A percentile compares a stretch with the other conserved stretches of the same genome.
phyloP scores from a whole-genome alignment of 2,329 filamentous ascomycete species.

The Botrytis tulipae region DNA sequence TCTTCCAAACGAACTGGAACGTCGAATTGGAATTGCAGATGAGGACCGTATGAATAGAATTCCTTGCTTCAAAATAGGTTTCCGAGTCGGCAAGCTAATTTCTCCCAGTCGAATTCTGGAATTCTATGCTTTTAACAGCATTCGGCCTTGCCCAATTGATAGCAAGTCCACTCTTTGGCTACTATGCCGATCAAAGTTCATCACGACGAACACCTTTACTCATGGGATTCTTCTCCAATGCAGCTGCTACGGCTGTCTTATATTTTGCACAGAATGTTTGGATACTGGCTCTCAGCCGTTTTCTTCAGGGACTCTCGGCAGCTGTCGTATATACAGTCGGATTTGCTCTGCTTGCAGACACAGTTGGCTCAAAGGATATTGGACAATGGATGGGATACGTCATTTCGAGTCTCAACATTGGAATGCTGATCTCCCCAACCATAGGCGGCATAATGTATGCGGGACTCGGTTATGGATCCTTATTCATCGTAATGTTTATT shows the following conservation, averaged over 20 bases:
- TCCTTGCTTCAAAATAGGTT: neutral
- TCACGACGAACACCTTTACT: conserved; percentile 63
- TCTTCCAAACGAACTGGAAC: conserved; percentile 62
- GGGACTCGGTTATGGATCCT: conserved; percentile 54
- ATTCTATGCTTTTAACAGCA: conserved; percentile 65
- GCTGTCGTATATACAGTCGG: conserved; percentile 73
- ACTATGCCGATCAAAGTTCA: conserved; percentile 54
- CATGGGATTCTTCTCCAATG: conserved; percentile 49
- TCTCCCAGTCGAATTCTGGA: conserved; percentile 62
- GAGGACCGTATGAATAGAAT: conserved; percentile 32
- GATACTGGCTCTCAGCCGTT: conserved; percentile 17
- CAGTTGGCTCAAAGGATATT: conserved; percentile 57
- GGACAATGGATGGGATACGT: conserved; percentile 62
- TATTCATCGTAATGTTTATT: conserved; percentile 56
- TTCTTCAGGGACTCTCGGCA: conserved; percentile 46
- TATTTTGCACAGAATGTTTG: conserved; percentile 45
- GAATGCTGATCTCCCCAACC: conserved; percentile 51
- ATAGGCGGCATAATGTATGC: conserved; percentile 27
- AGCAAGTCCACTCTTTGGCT: conserved; percentile 40
- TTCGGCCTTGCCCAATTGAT: conserved; percentile 67
- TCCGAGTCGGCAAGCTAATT: conserved; percentile 26
- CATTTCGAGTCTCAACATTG: conserved; percentile 56
- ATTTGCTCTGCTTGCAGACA: conserved; percentile 67
- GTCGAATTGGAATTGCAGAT: conserved; percentile 50
- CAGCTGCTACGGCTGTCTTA: conserved; percentile 55